Conservation (phyloP, 768 basidiomycete species). For the Mycena vulgaris region DNA sequence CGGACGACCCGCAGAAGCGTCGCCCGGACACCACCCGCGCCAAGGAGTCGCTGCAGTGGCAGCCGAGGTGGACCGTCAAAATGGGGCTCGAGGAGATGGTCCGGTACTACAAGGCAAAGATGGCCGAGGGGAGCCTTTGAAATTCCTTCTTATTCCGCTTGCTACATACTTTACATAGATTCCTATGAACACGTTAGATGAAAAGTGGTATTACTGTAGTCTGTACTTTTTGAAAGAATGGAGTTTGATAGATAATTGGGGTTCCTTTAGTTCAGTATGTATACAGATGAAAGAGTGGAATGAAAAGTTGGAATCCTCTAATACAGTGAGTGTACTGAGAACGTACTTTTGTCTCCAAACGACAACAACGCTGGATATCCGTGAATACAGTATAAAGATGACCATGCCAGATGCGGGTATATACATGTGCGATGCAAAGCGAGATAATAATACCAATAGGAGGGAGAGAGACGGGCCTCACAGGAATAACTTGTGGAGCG, state of each 20-base stretch:
- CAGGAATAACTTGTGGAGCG: slow-evolving; percentile 46
- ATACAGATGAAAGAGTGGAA: too few relatives aligned
- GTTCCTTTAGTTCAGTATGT: too few relatives aligned
- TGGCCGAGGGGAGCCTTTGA: slow-evolving; percentile 87
- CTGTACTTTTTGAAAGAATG: background rate
- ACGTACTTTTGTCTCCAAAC: too few relatives aligned
- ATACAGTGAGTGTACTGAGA: too few relatives aligned
- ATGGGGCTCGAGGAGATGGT: slow-evolving; percentile 98
- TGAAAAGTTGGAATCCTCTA: background rate
- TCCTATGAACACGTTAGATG: slow-evolving; percentile 8
- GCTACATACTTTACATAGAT: slow-evolving; percentile 7
- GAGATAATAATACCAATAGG: background rate
- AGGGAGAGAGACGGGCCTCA: slow-evolving; percentile 4
- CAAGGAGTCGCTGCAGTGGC: slow-evolving; percentile 87
- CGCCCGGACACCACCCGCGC: slow-evolving; percentile 95
- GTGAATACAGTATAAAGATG: background rate
- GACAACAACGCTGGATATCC: background rate
- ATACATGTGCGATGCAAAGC: too few relatives aligned
- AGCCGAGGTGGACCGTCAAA: slow-evolving; percentile 92
- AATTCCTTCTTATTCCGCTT: background rate
- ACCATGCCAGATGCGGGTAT: slow-evolving; percentile 22
- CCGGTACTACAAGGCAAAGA: slow-evolving; percentile 91
- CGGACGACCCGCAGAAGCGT: slow-evolving; percentile 95
- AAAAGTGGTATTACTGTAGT: background rate
- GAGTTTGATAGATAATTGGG: too few relatives aligned